Conservation (phyloP, 768 basidiomycete genomes). For the Leccinum longicurvipes region DNA sequence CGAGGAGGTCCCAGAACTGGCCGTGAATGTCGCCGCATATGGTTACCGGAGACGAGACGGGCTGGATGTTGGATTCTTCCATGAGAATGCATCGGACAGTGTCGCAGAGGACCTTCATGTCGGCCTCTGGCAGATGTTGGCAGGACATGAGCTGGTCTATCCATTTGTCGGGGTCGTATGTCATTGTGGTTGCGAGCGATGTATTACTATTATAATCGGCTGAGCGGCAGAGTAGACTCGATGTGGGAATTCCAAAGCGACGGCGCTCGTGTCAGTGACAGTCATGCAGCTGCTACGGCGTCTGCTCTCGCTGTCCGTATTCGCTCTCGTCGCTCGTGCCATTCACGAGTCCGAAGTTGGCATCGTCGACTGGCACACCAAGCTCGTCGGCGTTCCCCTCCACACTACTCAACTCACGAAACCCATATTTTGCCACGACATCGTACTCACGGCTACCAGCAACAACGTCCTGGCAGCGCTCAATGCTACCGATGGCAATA, state of each 20-base stretch:
- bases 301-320: conserved; percentile 14
- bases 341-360: conserved; percentile 75
- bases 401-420: conserved; percentile 46
- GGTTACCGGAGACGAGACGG: conserved; percentile 92
- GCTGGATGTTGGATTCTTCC: conserved; percentile 97
- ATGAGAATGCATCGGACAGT: conserved; percentile 85
- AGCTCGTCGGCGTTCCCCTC: conserved; percentile 70
- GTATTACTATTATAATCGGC: background rate
- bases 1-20: conserved; percentile 95
- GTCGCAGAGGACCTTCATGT: conserved; percentile 92
- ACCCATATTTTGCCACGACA: conserved; percentile 57
- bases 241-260: conserved; percentile 16
- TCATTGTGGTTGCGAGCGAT: conserved; percentile 23
- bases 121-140: conserved; percentile 82
- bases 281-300: conserved; percentile 19
- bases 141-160: conserved; percentile 85
- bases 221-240: background rate
- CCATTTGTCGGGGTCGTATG: conserved; percentile 69
- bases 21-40: conserved; percentile 97
- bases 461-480: conserved; percentile 80
- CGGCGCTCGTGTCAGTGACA: background rate
- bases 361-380: conserved; percentile 84
- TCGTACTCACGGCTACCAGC: conserved; percentile 63
- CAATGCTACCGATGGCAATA: conserved; percentile 59
- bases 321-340: conserved; percentile 37